These are phyloP conservation scores for Dendrobium officinale DNA, from an alignment of 106 monocot species.

Conservation along the genomic window DNA sequence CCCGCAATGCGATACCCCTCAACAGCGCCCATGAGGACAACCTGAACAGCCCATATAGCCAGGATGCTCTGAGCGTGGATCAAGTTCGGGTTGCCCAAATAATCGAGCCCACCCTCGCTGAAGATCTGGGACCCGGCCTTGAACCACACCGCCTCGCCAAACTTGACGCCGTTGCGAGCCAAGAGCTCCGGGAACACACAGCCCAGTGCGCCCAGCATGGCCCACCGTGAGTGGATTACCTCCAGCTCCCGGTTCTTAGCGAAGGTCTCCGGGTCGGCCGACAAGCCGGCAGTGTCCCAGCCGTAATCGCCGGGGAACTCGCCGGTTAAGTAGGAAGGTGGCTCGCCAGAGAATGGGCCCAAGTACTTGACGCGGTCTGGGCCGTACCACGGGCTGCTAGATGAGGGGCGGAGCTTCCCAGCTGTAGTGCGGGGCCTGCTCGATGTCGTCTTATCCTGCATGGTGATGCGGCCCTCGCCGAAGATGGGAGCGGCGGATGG, in stretches of 20 bases:
- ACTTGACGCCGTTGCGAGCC: slow-evolving; percentile 34
- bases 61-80: slow-evolving; percentile 30
- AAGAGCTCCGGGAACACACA: slow-evolving; percentile 30
- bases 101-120: slow-evolving; percentile 29
- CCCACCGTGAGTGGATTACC: slow-evolving; percentile 38
- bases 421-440: not conserved
- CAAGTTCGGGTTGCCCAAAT: slow-evolving; percentile 28
- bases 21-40: slow-evolving; percentile 27
- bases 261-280: slow-evolving; percentile 35
- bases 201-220: slow-evolving; percentile 32
- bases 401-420: slow-evolving; percentile 15
- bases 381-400: slow-evolving; percentile 42
- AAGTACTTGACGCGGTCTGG: slow-evolving; percentile 41
- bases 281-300: slow-evolving; percentile 37
- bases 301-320: slow-evolving; percentile 56
- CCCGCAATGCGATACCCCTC: slow-evolving; percentile 33
- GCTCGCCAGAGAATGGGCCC: slow-evolving; percentile 52
- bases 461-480: slow-evolving; percentile 26
- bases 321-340: slow-evolving; percentile 60
- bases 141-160: slow-evolving; percentile 31
- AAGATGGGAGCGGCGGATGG: slow-evolving; percentile 17
- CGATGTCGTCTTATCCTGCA: slow-evolving; percentile 13
- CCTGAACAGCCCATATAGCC: slow-evolving; percentile 31
- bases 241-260: slow-evolving; percentile 36
- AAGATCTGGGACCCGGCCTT: slow-evolving; percentile 28